Evolutionary conservation across 495 filamentous ascomycete genomes (phyloP).

Genomic region (Aspergillus steynii): DNA sequence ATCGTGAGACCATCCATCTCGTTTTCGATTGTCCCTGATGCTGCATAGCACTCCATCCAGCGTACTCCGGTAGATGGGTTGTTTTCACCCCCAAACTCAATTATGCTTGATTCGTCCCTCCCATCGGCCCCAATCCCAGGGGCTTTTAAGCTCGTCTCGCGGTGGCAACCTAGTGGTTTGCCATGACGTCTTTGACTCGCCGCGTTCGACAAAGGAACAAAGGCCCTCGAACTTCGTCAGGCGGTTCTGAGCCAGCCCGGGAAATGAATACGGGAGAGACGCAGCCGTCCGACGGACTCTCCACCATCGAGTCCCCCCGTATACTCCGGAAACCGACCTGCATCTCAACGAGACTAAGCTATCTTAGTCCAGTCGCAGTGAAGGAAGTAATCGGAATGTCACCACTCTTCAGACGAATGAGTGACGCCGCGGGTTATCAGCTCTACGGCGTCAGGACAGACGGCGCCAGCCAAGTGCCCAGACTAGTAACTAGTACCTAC

Average conservation of each 20-base stretch:
- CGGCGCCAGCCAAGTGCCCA: too few species aligned
- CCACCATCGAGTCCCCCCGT: background rate
- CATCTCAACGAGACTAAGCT: background rate
- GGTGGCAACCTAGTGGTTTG: constrained; percentile 24
- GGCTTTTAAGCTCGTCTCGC: constrained; percentile 11
- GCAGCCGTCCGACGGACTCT: background rate
- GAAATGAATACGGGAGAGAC: background rate
- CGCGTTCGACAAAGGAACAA: background rate
- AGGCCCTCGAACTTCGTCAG: background rate
- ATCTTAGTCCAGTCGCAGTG: background rate
- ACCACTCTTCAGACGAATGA: constrained; percentile 8
- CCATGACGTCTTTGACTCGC: constrained; percentile 30
- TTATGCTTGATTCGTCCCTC: constrained; percentile 10
- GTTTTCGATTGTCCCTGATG: too few species aligned
- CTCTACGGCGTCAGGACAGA: too few species aligned
- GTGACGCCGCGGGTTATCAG: constrained; percentile 4
- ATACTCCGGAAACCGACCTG: too few species aligned
- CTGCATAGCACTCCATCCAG: too few species aligned
- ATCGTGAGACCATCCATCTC: too few species aligned
- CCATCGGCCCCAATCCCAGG: background rate
- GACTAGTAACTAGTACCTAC: too few species aligned
- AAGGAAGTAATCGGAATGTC: constrained; percentile 1
- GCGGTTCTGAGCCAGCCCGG: background rate
- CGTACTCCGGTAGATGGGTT: too few species aligned
- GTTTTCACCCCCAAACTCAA: background rate